A percentile compares a stretch with the other conserved stretches of the same genome.
Evolutionary conservation across 495 filamentous ascomycete genomes (phyloP).

Genomic region (Xeromyces bisporus): DNA sequence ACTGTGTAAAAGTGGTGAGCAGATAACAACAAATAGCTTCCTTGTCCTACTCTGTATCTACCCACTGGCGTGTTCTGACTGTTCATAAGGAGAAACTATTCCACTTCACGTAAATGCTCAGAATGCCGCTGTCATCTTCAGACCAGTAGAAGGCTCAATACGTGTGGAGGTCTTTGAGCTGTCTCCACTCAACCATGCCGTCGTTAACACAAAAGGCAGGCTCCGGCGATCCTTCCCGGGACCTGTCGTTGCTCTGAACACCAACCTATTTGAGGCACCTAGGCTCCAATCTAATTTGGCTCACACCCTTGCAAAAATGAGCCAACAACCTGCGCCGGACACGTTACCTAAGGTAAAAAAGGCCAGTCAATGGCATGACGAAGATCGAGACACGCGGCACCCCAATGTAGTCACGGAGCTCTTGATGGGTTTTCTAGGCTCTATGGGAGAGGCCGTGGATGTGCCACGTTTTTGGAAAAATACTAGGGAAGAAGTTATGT

Average conservation of each 20-base stretch:
- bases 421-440: conserved; percentile 29
- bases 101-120: conserved; percentile 35
- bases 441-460: conserved; percentile 16
- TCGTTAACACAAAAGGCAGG: conserved; percentile 32
- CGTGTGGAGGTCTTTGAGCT: conserved; percentile 41
- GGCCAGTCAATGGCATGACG: conserved; percentile 15
- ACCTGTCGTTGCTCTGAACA: conserved; percentile 20
- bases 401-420: conserved; percentile 41
- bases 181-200: conserved; percentile 26
- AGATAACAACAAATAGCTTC: neutral
- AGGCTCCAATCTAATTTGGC: conserved; percentile 23
- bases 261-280: conserved; percentile 13
- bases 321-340: conserved; percentile 17
- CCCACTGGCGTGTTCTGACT: neutral
- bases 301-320: conserved; percentile 27
- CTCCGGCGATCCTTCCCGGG: conserved; percentile 41
- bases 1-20: neutral
- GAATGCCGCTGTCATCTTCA: conserved; percentile 42
- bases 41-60: neutral
- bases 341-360: conserved; percentile 27
- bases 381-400: conserved; percentile 35
- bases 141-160: conserved; percentile 11
- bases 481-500: conserved; percentile 44
- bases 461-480: conserved; percentile 32
- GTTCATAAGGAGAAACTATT: conserved; percentile 8